Conservation (phyloP, 2,329 filamentous ascomycete species). For the Cladosporium sp. region DNA sequence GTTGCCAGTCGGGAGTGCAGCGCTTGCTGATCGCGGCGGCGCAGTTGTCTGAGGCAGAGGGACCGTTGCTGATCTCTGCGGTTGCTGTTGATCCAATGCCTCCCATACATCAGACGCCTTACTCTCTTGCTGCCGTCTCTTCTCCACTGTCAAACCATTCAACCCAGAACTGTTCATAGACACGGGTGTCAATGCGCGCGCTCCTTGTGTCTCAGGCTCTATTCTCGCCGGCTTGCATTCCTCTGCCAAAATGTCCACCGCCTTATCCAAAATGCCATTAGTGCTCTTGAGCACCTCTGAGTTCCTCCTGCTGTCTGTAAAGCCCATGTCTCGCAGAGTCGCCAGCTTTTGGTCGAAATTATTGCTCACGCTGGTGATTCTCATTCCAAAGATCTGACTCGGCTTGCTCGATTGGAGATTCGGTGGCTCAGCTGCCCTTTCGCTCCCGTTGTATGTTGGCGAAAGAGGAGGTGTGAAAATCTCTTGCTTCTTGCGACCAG, state of each 20-base stretch:
- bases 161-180: constrained; percentile 42
- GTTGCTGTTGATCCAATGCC: constrained; percentile 32
- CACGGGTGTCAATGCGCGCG: constrained; percentile 33
- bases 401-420: constrained; percentile 54
- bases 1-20: constrained; percentile 35
- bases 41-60: constrained; percentile 25
- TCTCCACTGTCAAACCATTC: constrained; percentile 44
- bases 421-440: constrained; percentile 19
- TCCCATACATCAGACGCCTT: constrained; percentile 40
- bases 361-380: constrained; percentile 52
- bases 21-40: constrained; percentile 31
- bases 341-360: constrained; percentile 72
- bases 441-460: constrained; percentile 28
- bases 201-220: constrained; percentile 17
- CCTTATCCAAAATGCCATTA: constrained; percentile 78
- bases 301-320: constrained; percentile 78
- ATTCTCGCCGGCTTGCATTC: constrained; percentile 43
- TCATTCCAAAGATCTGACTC: constrained; percentile 33
- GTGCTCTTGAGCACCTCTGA: constrained; percentile 75
- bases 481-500: constrained; percentile 53
- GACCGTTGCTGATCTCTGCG: constrained; percentile 25
- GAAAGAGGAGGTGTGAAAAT: constrained; percentile 34
- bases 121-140: constrained; percentile 24
- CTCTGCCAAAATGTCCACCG: constrained; percentile 82
- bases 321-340: constrained; percentile 85